Percentiles rank a stretch among this genome's conserved stretches.
These are phyloP conservation scores for Cladophialophora yegresii DNA, from an alignment of 2,329 filamentous ascomycete species.

Conservation along the genomic window DNA sequence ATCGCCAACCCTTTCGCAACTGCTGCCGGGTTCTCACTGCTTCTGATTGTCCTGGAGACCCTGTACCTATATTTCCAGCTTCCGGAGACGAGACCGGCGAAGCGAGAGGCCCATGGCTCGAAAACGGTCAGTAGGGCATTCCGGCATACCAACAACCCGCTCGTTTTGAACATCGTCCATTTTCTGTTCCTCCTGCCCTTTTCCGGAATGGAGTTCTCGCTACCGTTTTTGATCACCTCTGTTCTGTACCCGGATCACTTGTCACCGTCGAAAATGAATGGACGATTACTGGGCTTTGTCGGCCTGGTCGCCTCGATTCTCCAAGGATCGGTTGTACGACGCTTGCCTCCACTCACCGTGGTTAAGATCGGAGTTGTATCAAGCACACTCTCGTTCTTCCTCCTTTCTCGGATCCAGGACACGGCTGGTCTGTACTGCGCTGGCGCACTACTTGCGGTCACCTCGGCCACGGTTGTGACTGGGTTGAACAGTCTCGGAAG, in stretches of 20 bases:
- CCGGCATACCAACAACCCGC: constrained; percentile 72
- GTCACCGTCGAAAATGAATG: constrained; percentile 69
- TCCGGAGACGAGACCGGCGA: constrained; percentile 78
- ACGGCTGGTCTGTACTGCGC: constrained; percentile 75
- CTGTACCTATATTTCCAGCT: constrained; percentile 80
- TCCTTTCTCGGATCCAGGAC: constrained; percentile 70
- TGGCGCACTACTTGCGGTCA: constrained; percentile 80
- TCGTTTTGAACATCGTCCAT: constrained; percentile 80
- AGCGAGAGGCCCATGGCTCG: constrained; percentile 38
- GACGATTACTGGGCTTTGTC: constrained; percentile 83
- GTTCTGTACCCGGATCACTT: constrained; percentile 78
- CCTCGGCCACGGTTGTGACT: constrained; percentile 91
- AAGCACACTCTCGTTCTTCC: constrained; percentile 76
- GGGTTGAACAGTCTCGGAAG: constrained; percentile 88
- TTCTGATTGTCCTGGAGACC: constrained; percentile 83
- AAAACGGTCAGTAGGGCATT: constrained; percentile 36
- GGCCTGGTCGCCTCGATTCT: constrained; percentile 89
- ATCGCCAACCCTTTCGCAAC: constrained; percentile 91
- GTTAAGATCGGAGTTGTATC: constrained; percentile 77
- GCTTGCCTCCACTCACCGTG: constrained; percentile 75
- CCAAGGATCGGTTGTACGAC: constrained; percentile 86
- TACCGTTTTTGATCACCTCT: constrained; percentile 90
- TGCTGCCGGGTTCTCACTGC: constrained; percentile 82
- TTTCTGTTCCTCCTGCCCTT: constrained; percentile 94
- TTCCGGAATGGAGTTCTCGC: constrained; percentile 95